phyloP scores from a whole-genome alignment of 2,329 filamentous ascomycete species.

The Hypoxylon sp. region DNA sequence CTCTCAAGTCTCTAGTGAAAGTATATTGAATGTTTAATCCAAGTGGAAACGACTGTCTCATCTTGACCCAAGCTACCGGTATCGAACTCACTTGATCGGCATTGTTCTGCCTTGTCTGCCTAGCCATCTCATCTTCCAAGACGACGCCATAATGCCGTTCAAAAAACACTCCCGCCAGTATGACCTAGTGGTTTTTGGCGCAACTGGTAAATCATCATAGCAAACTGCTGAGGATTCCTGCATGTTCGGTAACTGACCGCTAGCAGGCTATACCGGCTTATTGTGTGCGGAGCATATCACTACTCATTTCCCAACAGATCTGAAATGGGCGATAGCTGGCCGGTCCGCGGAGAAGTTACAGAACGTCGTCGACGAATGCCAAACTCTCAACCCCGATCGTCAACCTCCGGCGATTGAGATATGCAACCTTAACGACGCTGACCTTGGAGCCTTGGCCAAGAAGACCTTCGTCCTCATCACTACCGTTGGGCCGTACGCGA shows the following conservation, averaged over 20 bases:
- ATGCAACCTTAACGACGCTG: constrained; percentile 62
- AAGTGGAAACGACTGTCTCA: not conserved
- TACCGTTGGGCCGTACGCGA: constrained; percentile 71
- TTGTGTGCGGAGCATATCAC: constrained; percentile 54
- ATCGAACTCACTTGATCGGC: not conserved
- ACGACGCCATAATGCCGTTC: constrained; percentile 59
- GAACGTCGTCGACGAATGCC: constrained; percentile 76
- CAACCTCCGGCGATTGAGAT: constrained; percentile 65
- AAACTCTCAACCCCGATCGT: constrained; percentile 77
- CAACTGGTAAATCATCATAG: constrained; percentile 62
- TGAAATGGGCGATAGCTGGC: constrained; percentile 55
- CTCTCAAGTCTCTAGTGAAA: constrained; percentile 19
- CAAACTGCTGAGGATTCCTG: constrained; percentile 15
- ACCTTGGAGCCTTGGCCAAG: constrained; percentile 65
- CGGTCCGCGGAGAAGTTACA: constrained; percentile 71
- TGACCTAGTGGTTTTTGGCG: constrained; percentile 71
- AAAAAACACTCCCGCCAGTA: constrained; percentile 69
- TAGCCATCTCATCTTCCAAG: constrained; percentile 3
- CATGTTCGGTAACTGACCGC: constrained; percentile 25
- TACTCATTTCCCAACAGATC: constrained; percentile 50
- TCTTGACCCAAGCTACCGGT: constrained; percentile 4
- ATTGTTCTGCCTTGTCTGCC: constrained; percentile 9
- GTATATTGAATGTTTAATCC: constrained; percentile 5
- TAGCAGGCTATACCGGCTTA: constrained; percentile 54
- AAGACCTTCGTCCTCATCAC: constrained; percentile 71